phyloP scores from a whole-genome alignment of 2,329 filamentous ascomycete species.

The Albifimbria verrucaria region DNA sequence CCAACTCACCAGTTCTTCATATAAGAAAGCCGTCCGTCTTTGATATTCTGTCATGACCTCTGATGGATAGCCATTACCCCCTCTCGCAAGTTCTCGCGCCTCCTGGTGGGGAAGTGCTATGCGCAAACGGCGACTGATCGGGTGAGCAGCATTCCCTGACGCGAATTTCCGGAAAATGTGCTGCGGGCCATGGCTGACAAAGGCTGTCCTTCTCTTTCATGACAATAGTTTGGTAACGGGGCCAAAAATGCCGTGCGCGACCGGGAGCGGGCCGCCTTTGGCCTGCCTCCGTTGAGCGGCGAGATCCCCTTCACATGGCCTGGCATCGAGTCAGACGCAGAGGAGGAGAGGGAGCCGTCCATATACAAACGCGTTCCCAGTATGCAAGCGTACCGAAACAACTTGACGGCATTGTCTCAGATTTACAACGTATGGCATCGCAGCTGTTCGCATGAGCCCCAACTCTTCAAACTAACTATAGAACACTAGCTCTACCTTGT shows the following conservation, averaged over 20 bases:
- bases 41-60: conserved; percentile 17
- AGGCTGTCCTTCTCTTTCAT: not conserved
- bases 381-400: conserved; percentile 44
- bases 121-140: conserved; percentile 33
- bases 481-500: conserved; percentile 57
- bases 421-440: conserved; percentile 44
- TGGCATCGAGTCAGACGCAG: conserved; percentile 17
- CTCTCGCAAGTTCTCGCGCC: conserved; percentile 18
- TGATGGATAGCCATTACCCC: conserved; percentile 20
- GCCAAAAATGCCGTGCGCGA: conserved; percentile 29
- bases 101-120: conserved; percentile 33
- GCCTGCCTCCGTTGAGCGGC: conserved; percentile 16
- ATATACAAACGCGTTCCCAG: conserved; percentile 27
- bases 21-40: too few relatives aligned
- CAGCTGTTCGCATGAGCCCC: not conserved
- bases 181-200: not conserved
- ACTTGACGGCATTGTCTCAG: conserved; percentile 57
- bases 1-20: too few relatives aligned
- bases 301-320: conserved; percentile 28
- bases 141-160: conserved; percentile 20
- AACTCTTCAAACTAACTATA: conserved; percentile 8
- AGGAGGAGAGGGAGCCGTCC: conserved; percentile 15
- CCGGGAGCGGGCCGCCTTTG: conserved; percentile 27
- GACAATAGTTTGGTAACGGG: conserved; percentile 32
- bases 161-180: not conserved